These are phyloP conservation scores for Rhodofomes roseus DNA, from an alignment of 1,284 basidiomycete genomes.

Conservation along the genomic window DNA sequence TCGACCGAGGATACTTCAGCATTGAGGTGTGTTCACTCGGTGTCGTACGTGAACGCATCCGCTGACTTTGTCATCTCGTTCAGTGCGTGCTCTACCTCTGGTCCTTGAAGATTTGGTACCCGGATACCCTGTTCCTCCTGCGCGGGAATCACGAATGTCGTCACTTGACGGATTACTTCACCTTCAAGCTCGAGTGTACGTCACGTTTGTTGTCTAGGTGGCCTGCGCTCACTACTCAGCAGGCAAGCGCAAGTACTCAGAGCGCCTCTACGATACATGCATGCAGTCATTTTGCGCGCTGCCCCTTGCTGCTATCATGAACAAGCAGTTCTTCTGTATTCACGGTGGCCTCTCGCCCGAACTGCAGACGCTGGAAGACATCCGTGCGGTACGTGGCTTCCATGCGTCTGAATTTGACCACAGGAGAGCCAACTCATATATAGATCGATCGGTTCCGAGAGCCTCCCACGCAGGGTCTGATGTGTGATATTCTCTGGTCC, in stretches of 20 bases:
- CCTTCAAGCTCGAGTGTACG: conserved; percentile 90
- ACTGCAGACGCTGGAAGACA: conserved; percentile 87
- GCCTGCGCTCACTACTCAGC: conserved; percentile 5
- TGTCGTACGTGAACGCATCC: not conserved
- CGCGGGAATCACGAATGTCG: conserved; percentile 32
- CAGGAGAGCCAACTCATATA: not conserved
- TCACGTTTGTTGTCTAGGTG: conserved; percentile 1
- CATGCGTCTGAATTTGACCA: conserved; percentile 7
- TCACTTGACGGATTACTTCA: conserved; percentile 31
- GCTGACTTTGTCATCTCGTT: conserved; percentile 2
- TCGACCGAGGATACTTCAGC: conserved; percentile 91
- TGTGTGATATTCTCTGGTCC: conserved; percentile 96
- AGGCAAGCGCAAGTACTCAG: conserved; percentile 95
- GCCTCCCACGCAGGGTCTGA: conserved; percentile 89
- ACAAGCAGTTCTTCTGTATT: conserved; percentile 96
- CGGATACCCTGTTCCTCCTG: conserved; percentile 22
- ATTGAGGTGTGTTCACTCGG: conserved; percentile 63
- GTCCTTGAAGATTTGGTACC: conserved; percentile 29
- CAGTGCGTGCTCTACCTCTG: conserved; percentile 26
- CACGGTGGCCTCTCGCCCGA: conserved; percentile 93
- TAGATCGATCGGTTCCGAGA: conserved; percentile 94
- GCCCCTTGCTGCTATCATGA: conserved; percentile 92
- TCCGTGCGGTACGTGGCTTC: conserved; percentile 52
- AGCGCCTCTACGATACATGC: conserved; percentile 86
- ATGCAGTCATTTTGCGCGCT: conserved; percentile 93